A percentile compares a stretch with the other conserved stretches of the same genome.
Evolutionary conservation across 179 eudicot genomes (phyloP).

Genomic region (Drosera spatulata): DNA sequence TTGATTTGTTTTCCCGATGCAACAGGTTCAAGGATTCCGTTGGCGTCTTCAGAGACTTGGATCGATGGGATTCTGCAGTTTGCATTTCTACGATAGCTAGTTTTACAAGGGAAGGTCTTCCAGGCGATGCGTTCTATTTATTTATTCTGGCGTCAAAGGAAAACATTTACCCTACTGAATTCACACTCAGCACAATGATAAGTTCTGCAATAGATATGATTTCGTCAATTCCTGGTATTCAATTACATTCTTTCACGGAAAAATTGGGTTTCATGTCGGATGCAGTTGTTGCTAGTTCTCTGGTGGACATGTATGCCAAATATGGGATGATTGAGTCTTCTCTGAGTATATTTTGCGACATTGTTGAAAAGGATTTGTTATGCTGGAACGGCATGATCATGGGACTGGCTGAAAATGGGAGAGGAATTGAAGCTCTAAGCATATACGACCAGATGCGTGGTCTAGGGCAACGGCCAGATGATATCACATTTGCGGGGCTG

Average conservation of each 20-base stretch:
- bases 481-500: constrained; percentile 42
- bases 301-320: constrained; percentile 66
- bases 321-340: constrained; percentile 52
- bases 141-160: constrained; percentile 14
- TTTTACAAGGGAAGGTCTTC: constrained; percentile 15
- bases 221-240: constrained; percentile 48
- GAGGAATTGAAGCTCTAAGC: constrained; percentile 35
- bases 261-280: constrained; percentile 56
- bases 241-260: constrained; percentile 52
- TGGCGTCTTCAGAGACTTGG: constrained; percentile 20
- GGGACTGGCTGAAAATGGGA: constrained; percentile 60
- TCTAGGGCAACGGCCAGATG: constrained; percentile 48
- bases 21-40: constrained; percentile 24
- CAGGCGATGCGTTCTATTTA: constrained; percentile 20
- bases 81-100: constrained; percentile 35
- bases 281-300: constrained; percentile 47
- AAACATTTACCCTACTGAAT: constrained; percentile 51
- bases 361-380: constrained; percentile 44
- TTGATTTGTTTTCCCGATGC: constrained; percentile 38
- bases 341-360: constrained; percentile 22
- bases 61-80: constrained; percentile 18
- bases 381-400: constrained; percentile 67
- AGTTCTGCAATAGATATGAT: constrained; percentile 30
- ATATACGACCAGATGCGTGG: constrained; percentile 32
- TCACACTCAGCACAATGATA: constrained; percentile 48